Conservation (phyloP, 495 filamentous ascomycete genomes). For the Hapsidospora chrysogenum region DNA sequence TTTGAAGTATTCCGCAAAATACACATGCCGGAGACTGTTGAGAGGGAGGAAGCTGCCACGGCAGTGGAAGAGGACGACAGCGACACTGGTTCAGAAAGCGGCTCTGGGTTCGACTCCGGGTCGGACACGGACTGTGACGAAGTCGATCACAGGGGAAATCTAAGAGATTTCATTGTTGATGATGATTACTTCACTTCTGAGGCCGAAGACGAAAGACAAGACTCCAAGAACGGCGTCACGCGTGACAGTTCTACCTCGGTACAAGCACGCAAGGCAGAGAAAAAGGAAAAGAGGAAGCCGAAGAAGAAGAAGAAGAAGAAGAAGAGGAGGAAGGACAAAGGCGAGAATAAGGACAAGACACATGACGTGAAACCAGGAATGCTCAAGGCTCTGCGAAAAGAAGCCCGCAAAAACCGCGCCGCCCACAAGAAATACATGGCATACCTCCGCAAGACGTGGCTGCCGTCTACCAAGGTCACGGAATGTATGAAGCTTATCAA, state of each 20-base stretch:
- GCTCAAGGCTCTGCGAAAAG: slow-evolving; percentile 25
- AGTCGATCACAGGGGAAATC: slow-evolving; percentile 21
- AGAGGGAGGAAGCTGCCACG: slow-evolving; percentile 11
- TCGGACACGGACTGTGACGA: slow-evolving; percentile 25
- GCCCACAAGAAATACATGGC: slow-evolving; percentile 42
- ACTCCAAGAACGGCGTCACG: too few species aligned
- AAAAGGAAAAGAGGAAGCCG: slow-evolving; percentile 8
- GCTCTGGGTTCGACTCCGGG: slow-evolving; percentile 21
- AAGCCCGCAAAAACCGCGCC: slow-evolving; percentile 39
- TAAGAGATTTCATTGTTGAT: slow-evolving; percentile 41
- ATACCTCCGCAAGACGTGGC: slow-evolving; percentile 55
- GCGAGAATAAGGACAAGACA: slow-evolving; percentile 10
- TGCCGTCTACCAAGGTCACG: slow-evolving; percentile 63
- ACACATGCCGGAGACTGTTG: slow-evolving; percentile 37
- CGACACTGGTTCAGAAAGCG: slow-evolving; percentile 14
- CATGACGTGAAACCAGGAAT: slow-evolving; percentile 11
- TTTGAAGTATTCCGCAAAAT: slow-evolving; percentile 58
- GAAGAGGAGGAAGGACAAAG: slow-evolving; percentile 13
- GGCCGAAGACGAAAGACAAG: slow-evolving; percentile 12
- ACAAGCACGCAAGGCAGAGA: slow-evolving; percentile 1
- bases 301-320: slow-evolving; percentile 9
- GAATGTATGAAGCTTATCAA: slow-evolving; percentile 54
- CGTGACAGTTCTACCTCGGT: too few species aligned
- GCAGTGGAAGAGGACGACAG: slow-evolving; percentile 11
- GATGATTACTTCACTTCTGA: slow-evolving; percentile 26